These are phyloP conservation scores for Nicotiana tabacum DNA, from an alignment of 257 asterid species.

Conservation along the genomic window DNA sequence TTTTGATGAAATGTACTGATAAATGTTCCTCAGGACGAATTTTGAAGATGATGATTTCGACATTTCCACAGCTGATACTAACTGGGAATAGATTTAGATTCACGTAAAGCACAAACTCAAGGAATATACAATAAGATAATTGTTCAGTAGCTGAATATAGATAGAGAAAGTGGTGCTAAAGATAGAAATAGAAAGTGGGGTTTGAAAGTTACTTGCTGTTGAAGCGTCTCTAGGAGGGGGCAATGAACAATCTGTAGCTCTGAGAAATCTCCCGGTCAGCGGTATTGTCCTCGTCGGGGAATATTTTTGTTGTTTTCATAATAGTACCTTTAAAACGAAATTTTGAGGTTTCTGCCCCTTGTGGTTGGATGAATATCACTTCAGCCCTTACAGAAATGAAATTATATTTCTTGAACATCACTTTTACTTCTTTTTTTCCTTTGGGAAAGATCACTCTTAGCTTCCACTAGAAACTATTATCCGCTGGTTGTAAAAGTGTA, in stretches of 20 bases:
- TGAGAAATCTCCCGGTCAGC: background rate
- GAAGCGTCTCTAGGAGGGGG: background rate
- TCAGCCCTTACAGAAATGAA: background rate
- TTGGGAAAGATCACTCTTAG: too few species aligned
- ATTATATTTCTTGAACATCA: background rate
- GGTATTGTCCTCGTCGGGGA: background rate
- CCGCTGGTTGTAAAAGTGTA: too few species aligned
- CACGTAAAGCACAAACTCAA: conserved; percentile 20
- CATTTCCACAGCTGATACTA: conserved; percentile 28
- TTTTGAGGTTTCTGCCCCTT: background rate
- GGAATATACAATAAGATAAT: background rate
- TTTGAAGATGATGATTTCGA: conserved; percentile 52
- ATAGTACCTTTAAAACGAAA: background rate
- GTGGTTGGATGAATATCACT: background rate
- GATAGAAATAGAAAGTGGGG: background rate
- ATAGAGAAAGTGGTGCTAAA: background rate
- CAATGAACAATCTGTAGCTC: background rate
- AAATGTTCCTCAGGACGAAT: conserved; percentile 34
- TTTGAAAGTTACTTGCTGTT: background rate
- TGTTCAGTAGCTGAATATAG: background rate
- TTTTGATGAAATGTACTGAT: conserved; percentile 39
- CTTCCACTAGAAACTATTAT: too few species aligned
- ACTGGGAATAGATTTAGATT: conserved; percentile 12
- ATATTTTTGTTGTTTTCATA: background rate
- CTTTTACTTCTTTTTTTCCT: too few species aligned